Evolutionary conservation across 352 stramenopile genomes (phyloP), one percentile per base, ranked within the genome.

Genomic region (Plasmopara muralis): DNA sequence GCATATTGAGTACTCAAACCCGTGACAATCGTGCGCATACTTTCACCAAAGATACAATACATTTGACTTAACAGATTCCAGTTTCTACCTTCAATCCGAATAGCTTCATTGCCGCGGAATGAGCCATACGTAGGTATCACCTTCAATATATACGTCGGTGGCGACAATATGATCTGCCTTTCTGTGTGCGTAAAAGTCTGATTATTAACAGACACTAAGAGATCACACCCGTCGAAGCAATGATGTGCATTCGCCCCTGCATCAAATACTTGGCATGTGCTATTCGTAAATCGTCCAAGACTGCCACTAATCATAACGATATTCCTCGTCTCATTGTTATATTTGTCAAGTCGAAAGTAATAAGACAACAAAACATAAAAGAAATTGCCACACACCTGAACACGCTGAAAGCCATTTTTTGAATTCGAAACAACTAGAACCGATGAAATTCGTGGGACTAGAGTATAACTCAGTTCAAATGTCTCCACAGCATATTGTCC

Each of bases 121-220:
- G 67, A 77, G 2, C 47, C 62, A 43, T 64, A 66, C n/a, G 46
- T 28, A 5, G 72, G 72, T 8, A 39, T 13, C 10, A 50, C 53
- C 0, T 15, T 44, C 9, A 47, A 10, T 18, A 75, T 54, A 42
- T 50, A 40, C 28, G 49, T 42, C 25, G 52, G 4, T 7, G 54
- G 18, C 10, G 46, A 42, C 1, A 77, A 20, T 10, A 35, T 29
- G 12, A 77, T 31, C 25, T 42, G 30, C 25, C 63, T 74, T 14
- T 57, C 64, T 1, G 61, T 70, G 28, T 47, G 44, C 0, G 18
- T 28, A 50, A 67, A 77, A 1, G 53, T 57, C 20, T 77, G 69
- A 10, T 75, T 66, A 42, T 83, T 83, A 4, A 80, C 58, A 5
- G 72, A 83, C 6, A 75, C n/a, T 8, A 63, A 49, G 6, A 74